phyloP scores from a whole-genome alignment of 495 filamentous ascomycete genomes.

The Lindgomyces ingoldianus region DNA sequence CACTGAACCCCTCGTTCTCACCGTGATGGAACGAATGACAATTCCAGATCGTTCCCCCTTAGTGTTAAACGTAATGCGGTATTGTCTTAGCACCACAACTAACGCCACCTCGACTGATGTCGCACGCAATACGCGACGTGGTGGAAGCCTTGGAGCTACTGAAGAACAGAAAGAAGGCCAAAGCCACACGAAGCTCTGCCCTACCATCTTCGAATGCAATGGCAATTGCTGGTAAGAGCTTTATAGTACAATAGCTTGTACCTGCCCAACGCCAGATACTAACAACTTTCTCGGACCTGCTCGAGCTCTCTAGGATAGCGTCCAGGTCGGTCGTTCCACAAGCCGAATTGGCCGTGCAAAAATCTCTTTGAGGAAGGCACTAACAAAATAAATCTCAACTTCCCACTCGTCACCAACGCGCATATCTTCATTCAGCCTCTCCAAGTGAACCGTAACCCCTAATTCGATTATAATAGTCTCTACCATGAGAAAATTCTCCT shows the following conservation, averaged over 20 bases:
- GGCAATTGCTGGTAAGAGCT: too few species aligned
- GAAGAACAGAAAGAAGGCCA: background rate
- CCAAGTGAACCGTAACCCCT: background rate
- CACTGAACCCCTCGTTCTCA: slow-evolving; percentile 24
- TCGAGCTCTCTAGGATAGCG: background rate
- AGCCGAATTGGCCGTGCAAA: background rate
- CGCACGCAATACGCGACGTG: slow-evolving; percentile 1
- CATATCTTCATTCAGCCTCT: background rate
- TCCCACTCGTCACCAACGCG: slow-evolving; percentile 41
- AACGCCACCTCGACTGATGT: slow-evolving; percentile 4
- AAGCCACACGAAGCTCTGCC: background rate
- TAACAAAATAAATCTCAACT: slow-evolving; percentile 32
- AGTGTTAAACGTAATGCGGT: slow-evolving; percentile 10
- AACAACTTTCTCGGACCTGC: too few species aligned
- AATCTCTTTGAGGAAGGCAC: slow-evolving; percentile 14
- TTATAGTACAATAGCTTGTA: too few species aligned
- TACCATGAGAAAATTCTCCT: background rate
- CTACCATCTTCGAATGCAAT: background rate
- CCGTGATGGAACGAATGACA: slow-evolving; percentile 4
- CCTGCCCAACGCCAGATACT: too few species aligned
- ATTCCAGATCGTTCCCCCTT: background rate
- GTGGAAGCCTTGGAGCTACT: background rate
- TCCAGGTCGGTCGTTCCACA: background rate
- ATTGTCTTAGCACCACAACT: background rate
- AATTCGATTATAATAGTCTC: background rate